phyloP scores from a whole-genome alignment of 2,329 filamentous ascomycete genomes.

The Aplosporella prunicola region DNA sequence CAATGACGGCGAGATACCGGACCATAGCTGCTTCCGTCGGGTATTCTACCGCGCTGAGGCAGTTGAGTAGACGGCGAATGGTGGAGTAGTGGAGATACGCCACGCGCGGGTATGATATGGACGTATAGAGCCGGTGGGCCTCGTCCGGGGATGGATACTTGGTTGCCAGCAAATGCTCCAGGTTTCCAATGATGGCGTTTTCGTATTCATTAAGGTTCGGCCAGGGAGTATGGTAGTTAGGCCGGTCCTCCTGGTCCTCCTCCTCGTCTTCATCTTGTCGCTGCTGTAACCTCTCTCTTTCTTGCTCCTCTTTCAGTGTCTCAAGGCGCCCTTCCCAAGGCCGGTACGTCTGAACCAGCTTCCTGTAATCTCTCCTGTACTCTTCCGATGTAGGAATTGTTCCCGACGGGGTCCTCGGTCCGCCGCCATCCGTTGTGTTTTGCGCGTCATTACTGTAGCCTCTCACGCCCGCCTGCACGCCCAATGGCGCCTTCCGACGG shows the following conservation, averaged over 20 bases:
- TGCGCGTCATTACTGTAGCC: conserved; percentile 10
- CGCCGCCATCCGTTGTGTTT: too few species aligned
- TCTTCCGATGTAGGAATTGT: background rate
- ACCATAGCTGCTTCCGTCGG: conserved; percentile 56
- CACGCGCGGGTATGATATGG: conserved; percentile 45
- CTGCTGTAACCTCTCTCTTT: too few species aligned
- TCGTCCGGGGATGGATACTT: conserved; percentile 34
- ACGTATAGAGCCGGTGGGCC: conserved; percentile 45
- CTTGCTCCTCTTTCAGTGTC: conserved; percentile 19
- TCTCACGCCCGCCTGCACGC: conserved; percentile 6
- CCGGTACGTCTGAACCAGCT: conserved; percentile 4
- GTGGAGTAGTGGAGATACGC: conserved; percentile 40
- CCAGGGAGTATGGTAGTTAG: conserved; percentile 23
- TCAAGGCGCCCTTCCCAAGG: background rate
- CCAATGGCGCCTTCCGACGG: conserved; percentile 16
- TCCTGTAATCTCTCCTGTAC: conserved; percentile 1
- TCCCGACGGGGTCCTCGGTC: conserved; percentile 3
- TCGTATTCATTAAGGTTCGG: conserved; percentile 26
- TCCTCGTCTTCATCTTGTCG: conserved; percentile 27
- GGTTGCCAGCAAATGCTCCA: conserved; percentile 33
- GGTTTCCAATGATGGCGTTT: conserved; percentile 23
- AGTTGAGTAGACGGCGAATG: conserved; percentile 56
- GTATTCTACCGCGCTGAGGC: conserved; percentile 55
- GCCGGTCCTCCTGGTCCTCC: conserved; percentile 12
- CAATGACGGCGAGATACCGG: conserved; percentile 72